Percentiles rank a stretch among this genome's conserved stretches.
Evolutionary conservation across 176 grass and related monocot genomes (phyloP).

Genomic region (Areca catechu): DNA sequence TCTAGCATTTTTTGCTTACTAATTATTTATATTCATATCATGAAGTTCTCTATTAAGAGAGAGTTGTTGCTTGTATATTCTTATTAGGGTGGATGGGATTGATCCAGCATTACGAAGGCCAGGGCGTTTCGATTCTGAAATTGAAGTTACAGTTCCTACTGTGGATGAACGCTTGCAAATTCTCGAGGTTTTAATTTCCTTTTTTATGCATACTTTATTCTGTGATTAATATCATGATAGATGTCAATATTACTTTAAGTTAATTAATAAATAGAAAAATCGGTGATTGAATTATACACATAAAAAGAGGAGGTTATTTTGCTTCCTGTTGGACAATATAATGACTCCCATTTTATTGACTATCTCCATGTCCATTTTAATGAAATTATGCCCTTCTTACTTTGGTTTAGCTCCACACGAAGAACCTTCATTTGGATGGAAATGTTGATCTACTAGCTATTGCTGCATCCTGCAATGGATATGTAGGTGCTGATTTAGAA

Average conservation of each 20-base stretch:
- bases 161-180: conserved; percentile 71
- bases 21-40: too few relatives aligned
- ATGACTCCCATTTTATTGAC: too few relatives aligned
- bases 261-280: too few relatives aligned
- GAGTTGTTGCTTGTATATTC: background rate
- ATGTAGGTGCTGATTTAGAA: conserved; percentile 84
- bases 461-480: conserved; percentile 77
- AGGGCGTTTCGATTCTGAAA: conserved; percentile 82
- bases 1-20: too few relatives aligned
- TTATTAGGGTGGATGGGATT: conserved; percentile 68
- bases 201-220: conserved; percentile 3
- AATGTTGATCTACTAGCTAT: conserved; percentile 63
- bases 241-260: too few relatives aligned
- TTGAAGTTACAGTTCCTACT: conserved; percentile 74
- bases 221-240: background rate
- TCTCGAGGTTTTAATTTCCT: conserved; percentile 43
- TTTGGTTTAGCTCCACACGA: conserved; percentile 63
- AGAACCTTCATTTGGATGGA: conserved; percentile 50
- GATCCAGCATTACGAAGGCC: conserved; percentile 83
- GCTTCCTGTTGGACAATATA: too few relatives aligned
- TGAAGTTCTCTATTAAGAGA: too few relatives aligned
- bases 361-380: background rate
- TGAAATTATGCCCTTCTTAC: conserved; percentile 6
- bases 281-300: too few relatives aligned
- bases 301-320: too few relatives aligned